Percentiles rank a stretch among this genome's conserved stretches.
These are phyloP conservation scores for Taiozyma onychis DNA, from an alignment of 1,139 yeast species.

Conservation along the genomic window DNA sequence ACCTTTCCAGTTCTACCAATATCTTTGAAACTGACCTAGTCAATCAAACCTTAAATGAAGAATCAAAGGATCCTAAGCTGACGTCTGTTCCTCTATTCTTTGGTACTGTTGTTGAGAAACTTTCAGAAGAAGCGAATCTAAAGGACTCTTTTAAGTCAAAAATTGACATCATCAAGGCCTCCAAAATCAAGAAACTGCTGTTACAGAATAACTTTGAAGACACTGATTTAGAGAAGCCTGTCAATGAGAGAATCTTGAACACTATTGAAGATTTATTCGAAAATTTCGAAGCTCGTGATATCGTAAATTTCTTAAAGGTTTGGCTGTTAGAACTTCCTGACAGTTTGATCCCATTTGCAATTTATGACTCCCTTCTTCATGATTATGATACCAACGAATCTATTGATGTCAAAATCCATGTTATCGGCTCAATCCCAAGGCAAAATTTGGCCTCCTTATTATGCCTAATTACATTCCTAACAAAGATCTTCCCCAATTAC, in stretches of 20 bases:
- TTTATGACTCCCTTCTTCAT: conserved; percentile 22
- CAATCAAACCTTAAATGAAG: conserved; percentile 9
- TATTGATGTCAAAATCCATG: conserved; percentile 4
- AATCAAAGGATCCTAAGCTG: conserved; percentile 5
- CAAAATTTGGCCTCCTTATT: conserved; percentile 23
- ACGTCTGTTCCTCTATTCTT: conserved; percentile 19
- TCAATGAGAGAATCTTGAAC: background rate
- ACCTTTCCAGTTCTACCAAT: conserved; percentile 2
- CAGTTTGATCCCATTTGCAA: conserved; percentile 27
- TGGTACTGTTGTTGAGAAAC: conserved; percentile 3
- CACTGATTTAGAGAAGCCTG: background rate
- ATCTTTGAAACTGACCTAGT: conserved; percentile 18
- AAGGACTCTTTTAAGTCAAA: conserved; percentile 12
- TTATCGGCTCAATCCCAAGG: conserved; percentile 23
- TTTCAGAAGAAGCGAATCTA: conserved; percentile 5
- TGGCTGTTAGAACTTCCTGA: conserved; percentile 32
- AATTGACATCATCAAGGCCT: background rate
- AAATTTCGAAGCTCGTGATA: conserved; percentile 7
- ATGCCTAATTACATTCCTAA: conserved; percentile 14
- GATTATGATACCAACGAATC: conserved; percentile 5
- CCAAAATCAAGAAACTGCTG: background rate
- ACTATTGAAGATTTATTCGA: conserved; percentile 12
- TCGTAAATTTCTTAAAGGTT: conserved; percentile 25
- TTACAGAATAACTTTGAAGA: conserved; percentile 8
- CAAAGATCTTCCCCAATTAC: background rate